Base-by-base conservation (phyloP, 225 moss, liverwort and hornwort genomes). In the Pseudoscleropodium purum region DNA sequence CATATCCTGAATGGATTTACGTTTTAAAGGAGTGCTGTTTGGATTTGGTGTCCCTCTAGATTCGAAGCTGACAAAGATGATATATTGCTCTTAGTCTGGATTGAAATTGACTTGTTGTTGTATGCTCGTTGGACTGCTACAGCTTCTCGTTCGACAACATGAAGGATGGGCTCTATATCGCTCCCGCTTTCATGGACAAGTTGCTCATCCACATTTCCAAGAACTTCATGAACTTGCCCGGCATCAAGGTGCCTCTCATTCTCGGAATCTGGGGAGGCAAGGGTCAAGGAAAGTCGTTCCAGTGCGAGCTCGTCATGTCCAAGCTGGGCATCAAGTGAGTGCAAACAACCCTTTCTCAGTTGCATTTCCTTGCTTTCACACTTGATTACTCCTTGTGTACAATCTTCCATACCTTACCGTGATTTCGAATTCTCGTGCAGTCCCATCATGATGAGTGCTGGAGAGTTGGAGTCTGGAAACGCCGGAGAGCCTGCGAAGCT, bases 201-300 rank as follows among this genome's bases (percentile, higher is more conserved):
- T 63, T 99, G 61, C 72, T 99, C 15, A 80, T 99, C 56, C 98
- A 99, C 87, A 19, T 99, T 30, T 83, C 95, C n/a, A 99, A 97
- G 95, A 99, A 99, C 87, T 99, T 97, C 95, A 95, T 98, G 96
- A 82, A 83, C 45, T 84, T 97, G 94, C 95, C 96, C n/a, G 95
- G 93, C 81, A 98, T 98, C 85, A 98, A 98, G 96, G 86, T 98
- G 41, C 98, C 98, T 39, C 97, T 98, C 74, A 98, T 98, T 84
- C 96, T 98, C 63, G 98, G 98, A 83, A 91, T 99, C 43, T 97
- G 97, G 99, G 97, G 99, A 96, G 99, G 97, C 68, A 99, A 99
- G 92, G 99, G 99, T 41, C 97, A 99, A 92, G 99, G 99, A n/a
- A 99, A 99, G 92, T 99, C 99, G 13, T 99, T 99, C 92, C 97